Percentiles rank a stretch among this genome's conserved stretches.
phyloP scores from a whole-genome alignment of 345 rosid species.

The Combretum micranthum region DNA sequence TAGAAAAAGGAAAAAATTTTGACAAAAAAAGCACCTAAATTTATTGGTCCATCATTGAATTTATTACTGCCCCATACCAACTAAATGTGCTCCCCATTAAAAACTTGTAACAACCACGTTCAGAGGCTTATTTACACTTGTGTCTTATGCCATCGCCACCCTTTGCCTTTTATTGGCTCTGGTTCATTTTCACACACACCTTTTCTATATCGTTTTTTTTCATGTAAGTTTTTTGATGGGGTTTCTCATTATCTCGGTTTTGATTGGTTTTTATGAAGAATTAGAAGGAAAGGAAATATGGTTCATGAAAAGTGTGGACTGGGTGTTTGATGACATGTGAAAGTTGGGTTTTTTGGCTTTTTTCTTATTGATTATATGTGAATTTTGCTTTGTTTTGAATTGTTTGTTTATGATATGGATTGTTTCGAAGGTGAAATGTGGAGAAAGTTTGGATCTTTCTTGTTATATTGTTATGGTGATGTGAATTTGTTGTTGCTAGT shows the following conservation, averaged over 20 bases:
- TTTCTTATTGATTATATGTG: background rate
- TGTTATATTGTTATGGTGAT: too few relatives aligned
- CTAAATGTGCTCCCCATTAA: slow-evolving; percentile 13
- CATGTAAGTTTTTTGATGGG: slow-evolving; percentile 8
- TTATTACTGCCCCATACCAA: background rate
- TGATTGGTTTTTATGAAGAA: background rate
- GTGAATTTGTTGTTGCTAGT: too few relatives aligned
- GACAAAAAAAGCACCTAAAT: too few relatives aligned
- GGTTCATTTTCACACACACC: slow-evolving; percentile 1
- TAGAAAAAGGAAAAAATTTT: too few relatives aligned
- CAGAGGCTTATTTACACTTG: slow-evolving; percentile 1
- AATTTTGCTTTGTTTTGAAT: background rate
- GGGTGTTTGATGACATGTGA: slow-evolving; percentile 38
- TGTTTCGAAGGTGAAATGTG: too few relatives aligned
- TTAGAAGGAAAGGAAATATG: background rate
- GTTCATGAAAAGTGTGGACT: background rate
- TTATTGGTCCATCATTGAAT: background rate
- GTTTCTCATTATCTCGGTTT: background rate
- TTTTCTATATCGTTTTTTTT: slow-evolving; percentile 24
- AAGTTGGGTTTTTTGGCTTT: slow-evolving; percentile 4
- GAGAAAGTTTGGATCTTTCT: too few relatives aligned
- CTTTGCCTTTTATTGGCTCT: background rate
- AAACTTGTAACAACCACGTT: slow-evolving; percentile 10
- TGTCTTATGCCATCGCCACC: slow-evolving; percentile 4
- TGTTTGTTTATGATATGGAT: too few relatives aligned